phyloP scores from a whole-genome alignment of 2,329 filamentous ascomycete genomes.

The Xylaria polymorpha region DNA sequence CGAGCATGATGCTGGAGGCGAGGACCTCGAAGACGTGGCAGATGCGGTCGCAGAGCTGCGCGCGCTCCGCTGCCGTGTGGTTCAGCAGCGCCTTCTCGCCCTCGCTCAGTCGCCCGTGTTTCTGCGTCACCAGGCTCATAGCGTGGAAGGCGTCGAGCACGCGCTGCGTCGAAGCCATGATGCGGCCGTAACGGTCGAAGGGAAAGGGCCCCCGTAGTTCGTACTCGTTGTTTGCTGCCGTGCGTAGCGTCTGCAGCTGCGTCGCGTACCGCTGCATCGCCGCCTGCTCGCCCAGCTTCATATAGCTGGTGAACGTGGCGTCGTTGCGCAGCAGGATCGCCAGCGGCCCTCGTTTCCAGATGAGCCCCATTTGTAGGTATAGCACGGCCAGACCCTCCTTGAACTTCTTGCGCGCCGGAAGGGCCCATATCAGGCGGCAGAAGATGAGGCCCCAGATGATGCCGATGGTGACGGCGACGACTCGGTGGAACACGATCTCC shows the following conservation, averaged over 20 bases:
- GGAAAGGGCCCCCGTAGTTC: conserved; percentile 90
- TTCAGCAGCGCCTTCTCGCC: conserved; percentile 84
- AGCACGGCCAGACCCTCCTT: conserved; percentile 90
- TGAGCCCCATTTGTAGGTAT: conserved; percentile 92
- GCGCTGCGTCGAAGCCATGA: conserved; percentile 82
- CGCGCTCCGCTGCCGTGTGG: conserved; percentile 82
- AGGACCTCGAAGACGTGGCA: conserved; percentile 89
- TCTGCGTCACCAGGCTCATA: conserved; percentile 92
- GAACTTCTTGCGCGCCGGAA: conserved; percentile 87
- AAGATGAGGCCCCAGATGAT: conserved; percentile 93
- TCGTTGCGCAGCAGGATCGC: conserved; percentile 74
- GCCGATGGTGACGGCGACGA: conserved; percentile 85
- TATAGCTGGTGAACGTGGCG: conserved; percentile 71
- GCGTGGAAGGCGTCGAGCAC: conserved; percentile 95
- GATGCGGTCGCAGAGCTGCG: conserved; percentile 85
- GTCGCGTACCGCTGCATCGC: conserved; percentile 84
- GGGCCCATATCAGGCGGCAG: conserved; percentile 91
- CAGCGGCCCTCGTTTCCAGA: conserved; percentile 94
- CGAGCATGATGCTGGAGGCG: conserved; percentile 91
- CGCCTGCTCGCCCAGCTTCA: conserved; percentile 87
- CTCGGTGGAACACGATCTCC: conserved; percentile 88
- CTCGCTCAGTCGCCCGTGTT: conserved; percentile 77
- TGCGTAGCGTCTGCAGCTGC: conserved; percentile 78
- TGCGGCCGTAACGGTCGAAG: conserved; percentile 74
- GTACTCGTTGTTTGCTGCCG: conserved; percentile 83